phyloP scores from a whole-genome alignment of 2,329 filamentous ascomycete species.

The Colletotrichum echinochloae region DNA sequence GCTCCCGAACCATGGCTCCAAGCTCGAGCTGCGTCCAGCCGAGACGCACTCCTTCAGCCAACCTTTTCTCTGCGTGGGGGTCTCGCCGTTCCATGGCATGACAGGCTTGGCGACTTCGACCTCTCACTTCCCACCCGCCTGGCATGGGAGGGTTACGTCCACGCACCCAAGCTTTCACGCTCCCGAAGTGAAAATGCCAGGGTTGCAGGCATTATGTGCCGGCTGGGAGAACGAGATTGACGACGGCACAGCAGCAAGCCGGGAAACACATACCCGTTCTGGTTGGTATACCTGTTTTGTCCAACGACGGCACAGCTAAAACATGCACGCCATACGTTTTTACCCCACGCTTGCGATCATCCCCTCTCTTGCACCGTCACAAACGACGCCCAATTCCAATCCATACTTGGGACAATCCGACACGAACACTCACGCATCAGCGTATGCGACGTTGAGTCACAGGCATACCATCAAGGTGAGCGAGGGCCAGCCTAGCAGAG shows the following conservation, averaged over 20 bases:
- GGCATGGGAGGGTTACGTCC: conserved; percentile 27
- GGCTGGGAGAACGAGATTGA: conserved; percentile 3
- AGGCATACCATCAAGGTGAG: conserved; percentile 24
- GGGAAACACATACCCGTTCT: conserved; percentile 8
- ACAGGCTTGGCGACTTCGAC: background rate
- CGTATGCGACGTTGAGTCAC: background rate
- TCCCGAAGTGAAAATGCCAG: background rate
- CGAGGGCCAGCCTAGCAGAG: background rate
- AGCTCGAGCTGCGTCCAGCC: background rate
- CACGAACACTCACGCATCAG: background rate
- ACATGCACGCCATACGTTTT: conserved; percentile 23
- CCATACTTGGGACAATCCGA: background rate
- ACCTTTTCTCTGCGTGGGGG: conserved; percentile 29
- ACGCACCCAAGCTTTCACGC: conserved; percentile 12
- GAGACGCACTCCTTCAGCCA: conserved; percentile 16
- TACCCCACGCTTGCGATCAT: conserved; percentile 11
- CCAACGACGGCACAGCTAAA: conserved; percentile 5
- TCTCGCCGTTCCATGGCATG: background rate
- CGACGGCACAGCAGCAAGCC: conserved; percentile 20
- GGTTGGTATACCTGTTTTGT: conserved; percentile 24
- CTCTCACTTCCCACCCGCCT: conserved; percentile 14
- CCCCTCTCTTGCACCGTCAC: background rate
- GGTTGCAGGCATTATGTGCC: conserved; percentile 1
- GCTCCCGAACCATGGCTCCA: background rate
- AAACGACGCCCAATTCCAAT: background rate